Percentiles rank a stretch among this genome's conserved stretches.
These are phyloP conservation scores for Aspergillus sp. DNA, from an alignment of 2,329 filamentous ascomycete genomes.

Conservation along the genomic window DNA sequence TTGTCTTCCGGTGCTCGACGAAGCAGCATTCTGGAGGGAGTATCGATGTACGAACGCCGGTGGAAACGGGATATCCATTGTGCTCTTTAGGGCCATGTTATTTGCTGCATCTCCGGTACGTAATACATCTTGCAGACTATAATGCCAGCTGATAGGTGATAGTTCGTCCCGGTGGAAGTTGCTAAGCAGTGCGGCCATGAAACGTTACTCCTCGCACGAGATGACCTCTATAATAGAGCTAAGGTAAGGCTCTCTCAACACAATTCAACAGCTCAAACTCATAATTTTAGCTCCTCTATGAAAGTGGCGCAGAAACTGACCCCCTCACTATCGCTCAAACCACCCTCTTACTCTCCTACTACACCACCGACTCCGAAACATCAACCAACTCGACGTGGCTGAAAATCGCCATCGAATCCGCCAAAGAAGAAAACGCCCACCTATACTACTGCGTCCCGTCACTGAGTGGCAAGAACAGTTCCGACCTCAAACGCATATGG, in stretches of 20 bases:
- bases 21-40: constrained; percentile 11
- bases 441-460: neutral
- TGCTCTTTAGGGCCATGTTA: constrained; percentile 14
- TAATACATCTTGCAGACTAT: neutral
- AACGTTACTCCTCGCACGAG: constrained; percentile 8
- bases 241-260: constrained; percentile 2
- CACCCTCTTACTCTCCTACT: constrained; percentile 10
- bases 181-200: constrained; percentile 14
- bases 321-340: constrained; percentile 7
- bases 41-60: constrained; percentile 1
- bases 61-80: constrained; percentile 1
- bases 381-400: constrained; percentile 12
- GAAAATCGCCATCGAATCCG: neutral
- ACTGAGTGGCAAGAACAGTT: neutral
- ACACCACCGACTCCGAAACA: constrained; percentile 11
- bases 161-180: constrained; percentile 10
- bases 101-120: constrained; percentile 10
- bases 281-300: neutral
- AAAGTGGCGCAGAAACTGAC: constrained; percentile 1
- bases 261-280: neutral
- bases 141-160: neutral
- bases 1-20: constrained; percentile 12
- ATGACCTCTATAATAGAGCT: constrained; percentile 12
- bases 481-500: constrained; percentile 13
- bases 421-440: neutral